Base-by-base conservation (phyloP, 208 protist genomes). In the Porcisia deanei region DNA sequence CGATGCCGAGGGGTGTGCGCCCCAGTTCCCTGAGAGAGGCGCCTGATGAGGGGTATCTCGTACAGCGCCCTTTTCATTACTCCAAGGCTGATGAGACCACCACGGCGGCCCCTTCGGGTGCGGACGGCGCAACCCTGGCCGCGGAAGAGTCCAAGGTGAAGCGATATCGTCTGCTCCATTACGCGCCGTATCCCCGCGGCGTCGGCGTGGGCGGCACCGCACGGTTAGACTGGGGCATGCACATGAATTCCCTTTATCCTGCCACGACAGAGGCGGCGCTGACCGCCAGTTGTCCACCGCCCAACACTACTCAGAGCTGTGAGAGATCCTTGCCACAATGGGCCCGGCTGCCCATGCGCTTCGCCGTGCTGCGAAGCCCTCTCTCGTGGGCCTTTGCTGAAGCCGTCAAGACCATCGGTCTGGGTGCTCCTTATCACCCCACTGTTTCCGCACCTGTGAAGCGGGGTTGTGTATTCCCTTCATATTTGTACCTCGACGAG, bases 321-420 rank as follows among this genome's bases (percentile, higher is more conserved):
- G 12, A 20, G 30, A 43, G 14, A 22, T 9, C 22, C 25, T 52
- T 52, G 63, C 39, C 77, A 22, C 59, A 66, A 59, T 88, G 85
- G 85, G 34, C 64, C 3, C 61, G 75, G 45, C 49, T 84, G 60
- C 80, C 85, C 5, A 70, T 85, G 66, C 57, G 70, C 53, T 81
- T 90, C 65, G 37, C 85, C 7, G 41, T 49, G 3, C 60, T 71
- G 20, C 81, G 85, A 68, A 92, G 84, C 73, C 89, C 89, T 7
- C 79, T 93, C 3, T 90, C 91, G 43, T 92, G 88, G 88, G 86
- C 81, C 14, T 95, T 93, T 77, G 79, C 81, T n/a, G 87, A 92
- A 37, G 77, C 88, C 18, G 86, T 71, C 14, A 73, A 61, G 43
- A 47, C n/a, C 22, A 12, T 49, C 5, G 52, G 66, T 20, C 30